Conservation (phyloP, 2,329 filamentous ascomycete species). For the Meredithiella fracta region DNA sequence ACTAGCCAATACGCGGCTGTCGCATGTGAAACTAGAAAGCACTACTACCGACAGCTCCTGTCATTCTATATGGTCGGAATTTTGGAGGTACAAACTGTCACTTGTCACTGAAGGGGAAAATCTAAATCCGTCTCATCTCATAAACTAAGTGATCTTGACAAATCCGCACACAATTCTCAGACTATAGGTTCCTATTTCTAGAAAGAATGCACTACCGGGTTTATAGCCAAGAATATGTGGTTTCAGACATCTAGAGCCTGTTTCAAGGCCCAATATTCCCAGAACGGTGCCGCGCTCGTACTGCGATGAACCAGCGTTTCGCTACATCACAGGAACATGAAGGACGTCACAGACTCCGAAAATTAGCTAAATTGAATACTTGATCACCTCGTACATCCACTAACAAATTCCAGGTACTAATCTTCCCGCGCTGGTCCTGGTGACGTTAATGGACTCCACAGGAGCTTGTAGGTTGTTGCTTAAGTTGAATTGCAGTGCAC, state of each 20-base stretch:
- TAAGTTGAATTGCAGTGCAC: no score
- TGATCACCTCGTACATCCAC: background rate
- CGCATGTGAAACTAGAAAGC: no score
- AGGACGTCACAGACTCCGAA: background rate
- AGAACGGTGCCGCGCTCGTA: background rate
- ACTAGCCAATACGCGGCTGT: no score
- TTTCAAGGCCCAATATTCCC: background rate
- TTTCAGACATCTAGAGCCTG: background rate
- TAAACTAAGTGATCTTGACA: no score
- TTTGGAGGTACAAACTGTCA: no score
- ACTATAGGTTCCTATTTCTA: background rate
- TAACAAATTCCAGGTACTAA: background rate
- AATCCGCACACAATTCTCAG: no score
- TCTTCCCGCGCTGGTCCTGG: background rate
- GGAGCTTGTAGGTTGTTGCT: background rate
- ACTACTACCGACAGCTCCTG: no score
- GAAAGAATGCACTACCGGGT: background rate
- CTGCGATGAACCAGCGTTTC: no score
- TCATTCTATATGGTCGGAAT: no score
- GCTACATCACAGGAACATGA: background rate
- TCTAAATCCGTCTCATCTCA: no score
- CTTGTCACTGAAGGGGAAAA: no score
- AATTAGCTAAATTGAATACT: background rate
- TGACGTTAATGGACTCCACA: background rate
- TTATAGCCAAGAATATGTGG: background rate